phyloP scores from a whole-genome alignment of 129 eudicot species.

The Arctium minus region DNA sequence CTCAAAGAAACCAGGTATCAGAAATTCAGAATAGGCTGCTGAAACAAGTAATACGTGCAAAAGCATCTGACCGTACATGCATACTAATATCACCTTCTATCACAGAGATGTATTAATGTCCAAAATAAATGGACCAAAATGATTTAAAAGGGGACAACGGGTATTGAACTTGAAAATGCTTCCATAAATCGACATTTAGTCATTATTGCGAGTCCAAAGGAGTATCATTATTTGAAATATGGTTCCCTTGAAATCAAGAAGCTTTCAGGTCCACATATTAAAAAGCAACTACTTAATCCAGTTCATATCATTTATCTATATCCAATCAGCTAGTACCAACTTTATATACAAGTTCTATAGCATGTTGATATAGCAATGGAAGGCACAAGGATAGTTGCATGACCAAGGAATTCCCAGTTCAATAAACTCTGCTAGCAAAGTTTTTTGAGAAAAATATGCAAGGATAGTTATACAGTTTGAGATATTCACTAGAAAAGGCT shows the following conservation, averaged over 20 bases:
- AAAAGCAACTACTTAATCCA: too few relatives aligned
- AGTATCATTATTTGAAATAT: background rate
- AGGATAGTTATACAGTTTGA: background rate
- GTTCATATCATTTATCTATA: background rate
- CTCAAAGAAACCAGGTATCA: background rate
- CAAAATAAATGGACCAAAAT: background rate
- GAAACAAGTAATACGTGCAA: background rate
- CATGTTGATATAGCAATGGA: background rate
- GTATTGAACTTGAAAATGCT: background rate
- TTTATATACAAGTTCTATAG: background rate
- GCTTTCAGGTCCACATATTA: too few relatives aligned
- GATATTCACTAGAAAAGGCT: background rate
- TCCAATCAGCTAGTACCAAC: background rate
- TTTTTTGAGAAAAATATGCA: background rate
- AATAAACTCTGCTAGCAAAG: background rate
- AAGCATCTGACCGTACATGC: background rate
- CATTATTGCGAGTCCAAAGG: background rate
- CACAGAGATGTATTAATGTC: background rate
- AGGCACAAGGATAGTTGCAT: background rate
- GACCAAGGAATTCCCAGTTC: background rate
- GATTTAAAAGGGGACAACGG: background rate
- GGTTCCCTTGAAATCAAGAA: background rate
- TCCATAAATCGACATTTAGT: background rate
- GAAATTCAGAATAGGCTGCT: background rate
- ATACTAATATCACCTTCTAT: background rate